A percentile compares a stretch with the other conserved stretches of the same genome.
Evolutionary conservation across 2,329 filamentous ascomycete genomes (phyloP).

Genomic region (Penicillium digitatum): DNA sequence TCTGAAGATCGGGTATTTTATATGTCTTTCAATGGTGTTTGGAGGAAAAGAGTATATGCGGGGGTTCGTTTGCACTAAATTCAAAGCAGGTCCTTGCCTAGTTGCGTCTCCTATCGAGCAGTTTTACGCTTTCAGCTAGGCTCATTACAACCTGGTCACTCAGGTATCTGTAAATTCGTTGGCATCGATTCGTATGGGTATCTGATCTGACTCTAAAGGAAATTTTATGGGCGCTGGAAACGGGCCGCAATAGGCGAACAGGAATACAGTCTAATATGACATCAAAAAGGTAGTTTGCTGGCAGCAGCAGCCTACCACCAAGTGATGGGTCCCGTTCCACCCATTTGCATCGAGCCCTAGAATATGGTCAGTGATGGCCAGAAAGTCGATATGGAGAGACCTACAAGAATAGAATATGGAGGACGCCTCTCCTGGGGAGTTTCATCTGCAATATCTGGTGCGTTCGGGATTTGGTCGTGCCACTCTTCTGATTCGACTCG

Average conservation of each 20-base stretch:
- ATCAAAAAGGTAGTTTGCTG: not conserved
- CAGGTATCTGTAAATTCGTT: not conserved
- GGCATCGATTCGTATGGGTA: constrained; percentile 21
- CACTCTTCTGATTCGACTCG: constrained; percentile 83
- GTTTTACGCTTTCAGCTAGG: not conserved
- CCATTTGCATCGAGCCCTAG: constrained; percentile 47
- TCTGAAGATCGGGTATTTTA: not conserved
- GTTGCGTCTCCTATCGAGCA: not conserved
- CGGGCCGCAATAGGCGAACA: not conserved
- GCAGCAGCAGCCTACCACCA: constrained; percentile 42
- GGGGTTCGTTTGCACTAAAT: not conserved
- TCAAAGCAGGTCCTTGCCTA: not conserved
- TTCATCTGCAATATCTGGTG: constrained; percentile 62
- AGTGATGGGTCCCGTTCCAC: constrained; percentile 43
- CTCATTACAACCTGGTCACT: not conserved
- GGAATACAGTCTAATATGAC: not conserved
- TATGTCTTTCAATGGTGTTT: not conserved
- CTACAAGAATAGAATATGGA: constrained; percentile 46
- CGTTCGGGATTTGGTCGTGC: constrained; percentile 78
- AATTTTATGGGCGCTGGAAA: constrained; percentile 4
- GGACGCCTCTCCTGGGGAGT: constrained; percentile 57
- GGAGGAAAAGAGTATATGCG: not conserved
- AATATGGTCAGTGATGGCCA: constrained; percentile 11
- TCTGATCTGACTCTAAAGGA: constrained; percentile 20
- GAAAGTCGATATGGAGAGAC: not conserved